Percentiles rank a stretch among this genome's conserved stretches.
Evolutionary conservation across 2,329 filamentous ascomycete species (phyloP).

Genomic region (Berkeleyomyces basicola): DNA sequence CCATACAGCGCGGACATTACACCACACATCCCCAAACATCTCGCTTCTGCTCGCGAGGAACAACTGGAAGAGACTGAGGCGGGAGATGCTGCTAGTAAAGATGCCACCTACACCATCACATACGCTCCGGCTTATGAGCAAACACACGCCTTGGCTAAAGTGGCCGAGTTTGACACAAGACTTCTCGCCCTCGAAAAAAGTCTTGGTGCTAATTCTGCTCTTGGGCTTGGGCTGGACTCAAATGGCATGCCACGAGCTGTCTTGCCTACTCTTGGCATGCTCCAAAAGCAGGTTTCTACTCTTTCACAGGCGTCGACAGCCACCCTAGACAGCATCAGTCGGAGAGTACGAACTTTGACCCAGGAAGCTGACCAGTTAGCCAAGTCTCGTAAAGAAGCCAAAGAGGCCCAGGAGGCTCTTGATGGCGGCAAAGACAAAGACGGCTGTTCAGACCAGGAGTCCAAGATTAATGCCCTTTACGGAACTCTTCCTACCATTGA

Average conservation of each 20-base stretch:
- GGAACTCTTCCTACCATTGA: slow-evolving; percentile 79
- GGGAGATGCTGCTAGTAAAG: slow-evolving; percentile 16
- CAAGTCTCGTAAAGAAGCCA: slow-evolving; percentile 46
- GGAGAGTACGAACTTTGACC: slow-evolving; percentile 51
- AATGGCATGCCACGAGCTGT: slow-evolving; percentile 49
- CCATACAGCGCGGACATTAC: slow-evolving; percentile 16
- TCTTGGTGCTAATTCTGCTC: slow-evolving; percentile 59
- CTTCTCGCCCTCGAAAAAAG: slow-evolving; percentile 63
- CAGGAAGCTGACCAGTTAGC: slow-evolving; percentile 58
- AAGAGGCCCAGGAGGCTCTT: slow-evolving; percentile 42
- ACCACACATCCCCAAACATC: background rate
- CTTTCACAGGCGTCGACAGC: slow-evolving; percentile 56
- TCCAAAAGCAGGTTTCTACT: slow-evolving; percentile 66
- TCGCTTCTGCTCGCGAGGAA: background rate
- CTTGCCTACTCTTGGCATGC: slow-evolving; percentile 61
- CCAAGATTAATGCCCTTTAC: slow-evolving; percentile 86
- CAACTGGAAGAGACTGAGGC: slow-evolving; percentile 15
- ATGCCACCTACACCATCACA: slow-evolving; percentile 45
- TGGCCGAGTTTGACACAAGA: slow-evolving; percentile 74
- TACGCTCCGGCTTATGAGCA: slow-evolving; percentile 49
- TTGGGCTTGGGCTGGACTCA: slow-evolving; percentile 43
- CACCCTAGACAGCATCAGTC: slow-evolving; percentile 55
- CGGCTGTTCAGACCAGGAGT: slow-evolving; percentile 51
- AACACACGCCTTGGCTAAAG: slow-evolving; percentile 57
- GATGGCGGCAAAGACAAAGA: slow-evolving; percentile 14